Base-by-base conservation (phyloP, 2,329 filamentous ascomycete species). In the Apiospora malaysiana region DNA sequence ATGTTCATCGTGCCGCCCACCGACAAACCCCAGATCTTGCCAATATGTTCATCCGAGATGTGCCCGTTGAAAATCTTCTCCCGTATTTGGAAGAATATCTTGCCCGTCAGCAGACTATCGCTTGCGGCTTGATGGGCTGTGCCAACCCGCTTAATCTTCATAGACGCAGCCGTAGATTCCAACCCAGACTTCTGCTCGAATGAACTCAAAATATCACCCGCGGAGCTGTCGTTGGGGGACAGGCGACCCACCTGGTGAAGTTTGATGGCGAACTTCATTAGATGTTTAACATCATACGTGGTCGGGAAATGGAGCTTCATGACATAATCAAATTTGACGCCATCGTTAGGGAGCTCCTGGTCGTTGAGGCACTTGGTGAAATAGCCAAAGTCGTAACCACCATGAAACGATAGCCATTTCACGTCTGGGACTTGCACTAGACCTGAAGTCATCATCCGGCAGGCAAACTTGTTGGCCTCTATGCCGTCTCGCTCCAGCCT, bases 341-440 rank as follows among this genome's bases (percentile, higher is more conserved):
- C 96, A 75, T 97, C 94, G 76, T 94, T 93, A 0, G 96, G 96
- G 9, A 99, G 86, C 63, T 92, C 90, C 75, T 91, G 89, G 82
- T 93, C 93, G 71, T 93, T 92, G 80, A 99, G 91, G 71, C 98
- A 91, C 83, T 99, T 99, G 78, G 97, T 95, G 66, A 99, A 86
- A 79, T 98, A 98, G 67, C 95, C 96, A 82, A 99, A 98, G 84
- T 99, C 96, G 82, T 99, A 99, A 72, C 95, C 96, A 40, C 94
- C 96, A 81, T 99, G 96, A 83, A 98, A 98, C 4, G 94, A 97
- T 74, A 99, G 93, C 96, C 96, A 99, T 80, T 94, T 92, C 70
- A 98, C 93, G 71, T 97, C 91, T 49, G 96, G 91, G 74, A 93
- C 90, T 77, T 96, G 92, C 16, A 97, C 94, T 65, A 99, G 88